These are phyloP conservation scores for Irpex sp. DNA, from an alignment of 1,284 basidiomycete species.

Conservation along the genomic window DNA sequence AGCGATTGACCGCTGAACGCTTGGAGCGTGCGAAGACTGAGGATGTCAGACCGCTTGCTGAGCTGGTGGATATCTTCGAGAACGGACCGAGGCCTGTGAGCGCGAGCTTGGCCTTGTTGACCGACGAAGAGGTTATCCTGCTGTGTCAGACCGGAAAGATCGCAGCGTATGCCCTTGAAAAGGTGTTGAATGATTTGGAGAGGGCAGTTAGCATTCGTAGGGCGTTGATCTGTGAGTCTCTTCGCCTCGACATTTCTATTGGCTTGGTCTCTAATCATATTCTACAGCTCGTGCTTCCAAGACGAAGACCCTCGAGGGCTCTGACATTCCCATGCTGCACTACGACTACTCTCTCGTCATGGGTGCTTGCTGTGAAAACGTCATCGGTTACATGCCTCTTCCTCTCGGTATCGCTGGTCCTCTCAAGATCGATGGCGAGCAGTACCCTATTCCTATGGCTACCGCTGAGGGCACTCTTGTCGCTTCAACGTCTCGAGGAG, in stretches of 20 bases:
- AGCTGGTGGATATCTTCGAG: constrained; percentile 85
- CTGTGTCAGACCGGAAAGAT: constrained; percentile 93
- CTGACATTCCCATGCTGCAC: constrained; percentile 78
- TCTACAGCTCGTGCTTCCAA: constrained; percentile 76
- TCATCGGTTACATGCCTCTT: constrained; percentile 95
- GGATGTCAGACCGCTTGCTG: constrained; percentile 61
- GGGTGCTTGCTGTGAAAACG: constrained; percentile 99
- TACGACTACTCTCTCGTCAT: constrained; percentile 96
- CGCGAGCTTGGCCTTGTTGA: constrained; percentile 58
- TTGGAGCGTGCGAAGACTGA: constrained; percentile 8
- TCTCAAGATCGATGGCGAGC: constrained; percentile 84
- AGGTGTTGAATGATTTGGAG: constrained; percentile 83
- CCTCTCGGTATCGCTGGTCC: constrained; percentile 98
- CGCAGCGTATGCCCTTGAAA: constrained; percentile 91
- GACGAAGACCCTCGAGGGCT: constrained; percentile 84
- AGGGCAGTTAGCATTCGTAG: constrained; percentile 87
- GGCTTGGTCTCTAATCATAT: constrained; percentile 1
- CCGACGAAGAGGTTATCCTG: constrained; percentile 91
- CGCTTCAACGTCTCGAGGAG: constrained; percentile 95
- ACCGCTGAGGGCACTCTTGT: constrained; percentile 99
- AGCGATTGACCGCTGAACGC: constrained; percentile 11
- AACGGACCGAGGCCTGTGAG: constrained; percentile 71
- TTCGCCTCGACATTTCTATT: not conserved
- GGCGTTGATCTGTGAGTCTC: constrained; percentile 81
- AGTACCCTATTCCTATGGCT: constrained; percentile 96